Evolutionary conservation across 2,329 filamentous ascomycete genomes (phyloP).

Genomic region (Alternaria gansuensis): DNA sequence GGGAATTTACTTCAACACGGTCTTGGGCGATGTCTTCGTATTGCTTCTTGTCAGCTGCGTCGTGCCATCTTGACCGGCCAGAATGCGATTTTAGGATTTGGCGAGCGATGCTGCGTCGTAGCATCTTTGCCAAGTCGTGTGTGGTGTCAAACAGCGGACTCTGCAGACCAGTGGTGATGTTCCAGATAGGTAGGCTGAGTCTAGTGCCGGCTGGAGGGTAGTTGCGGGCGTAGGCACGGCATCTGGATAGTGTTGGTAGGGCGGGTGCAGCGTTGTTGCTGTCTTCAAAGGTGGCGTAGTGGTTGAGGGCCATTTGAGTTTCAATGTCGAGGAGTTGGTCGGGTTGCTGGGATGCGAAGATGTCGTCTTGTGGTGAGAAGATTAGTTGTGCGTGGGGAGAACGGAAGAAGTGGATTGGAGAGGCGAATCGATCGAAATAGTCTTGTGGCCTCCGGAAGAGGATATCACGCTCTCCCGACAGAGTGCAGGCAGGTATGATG

Average conservation of each 20-base stretch:
- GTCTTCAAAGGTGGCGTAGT: slow-evolving; percentile 37
- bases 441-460: slow-evolving; percentile 56
- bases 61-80: slow-evolving; percentile 36
- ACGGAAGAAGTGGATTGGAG: slow-evolving; percentile 61
- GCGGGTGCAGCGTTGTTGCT: slow-evolving; percentile 19
- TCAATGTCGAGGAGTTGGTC: slow-evolving; percentile 44
- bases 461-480: slow-evolving; percentile 48
- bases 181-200: slow-evolving; percentile 54
- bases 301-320: slow-evolving; percentile 40
- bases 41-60: slow-evolving; percentile 39
- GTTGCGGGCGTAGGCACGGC: slow-evolving; percentile 50
- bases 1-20: slow-evolving; percentile 28
- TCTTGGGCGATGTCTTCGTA: slow-evolving; percentile 41
- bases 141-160: slow-evolving; percentile 54
- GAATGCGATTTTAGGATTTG: slow-evolving; percentile 38
- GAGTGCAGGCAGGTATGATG: slow-evolving; percentile 38
- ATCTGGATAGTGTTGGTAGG: slow-evolving; percentile 38
- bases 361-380: slow-evolving; percentile 38
- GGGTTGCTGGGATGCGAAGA: slow-evolving; percentile 39
- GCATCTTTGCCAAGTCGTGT: slow-evolving; percentile 52
- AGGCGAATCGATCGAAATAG: slow-evolving; percentile 62
- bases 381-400: slow-evolving; percentile 51
- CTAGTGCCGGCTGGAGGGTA: slow-evolving; percentile 55
- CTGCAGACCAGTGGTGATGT: slow-evolving; percentile 51
- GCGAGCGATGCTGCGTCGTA: slow-evolving; percentile 54